Percentiles rank a stretch among this genome's conserved stretches.
Evolutionary conservation across 345 rosid species (phyloP).

Genomic region (Psidium guajava): DNA sequence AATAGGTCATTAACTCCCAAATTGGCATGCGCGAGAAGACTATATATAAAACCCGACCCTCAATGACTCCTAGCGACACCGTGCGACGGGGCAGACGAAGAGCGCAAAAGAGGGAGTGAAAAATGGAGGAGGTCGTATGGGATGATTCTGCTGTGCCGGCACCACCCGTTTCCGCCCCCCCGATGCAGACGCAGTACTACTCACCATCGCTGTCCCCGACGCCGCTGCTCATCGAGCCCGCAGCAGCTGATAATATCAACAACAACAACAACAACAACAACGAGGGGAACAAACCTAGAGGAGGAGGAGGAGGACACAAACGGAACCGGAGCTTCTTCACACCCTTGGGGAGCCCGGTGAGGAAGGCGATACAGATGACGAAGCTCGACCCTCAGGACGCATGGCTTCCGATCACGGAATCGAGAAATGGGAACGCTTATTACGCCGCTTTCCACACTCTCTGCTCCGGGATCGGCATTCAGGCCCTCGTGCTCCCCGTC

Average conservation of each 20-base stretch:
- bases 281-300: neutral
- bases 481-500: conserved; percentile 11
- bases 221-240: conserved; percentile 2
- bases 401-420: conserved; percentile 12
- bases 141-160: neutral
- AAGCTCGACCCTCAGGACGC: conserved; percentile 9
- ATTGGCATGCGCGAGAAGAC: neutral
- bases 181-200: neutral
- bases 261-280: neutral
- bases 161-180: neutral
- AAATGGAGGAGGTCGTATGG: neutral
- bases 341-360: conserved; percentile 7
- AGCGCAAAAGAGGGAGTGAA: neutral
- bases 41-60: neutral
- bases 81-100: neutral
- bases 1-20: neutral
- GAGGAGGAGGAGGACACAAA: neutral
- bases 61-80: neutral
- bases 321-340: conserved; percentile 7
- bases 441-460: conserved; percentile 12
- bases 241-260: neutral
- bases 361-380: conserved; percentile 9
- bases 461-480: conserved; percentile 13
- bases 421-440: conserved; percentile 10
- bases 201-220: neutral